These are phyloP conservation scores for Puccinia horiana DNA, from an alignment of 1,284 basidiomycete genomes.

Conservation along the genomic window DNA sequence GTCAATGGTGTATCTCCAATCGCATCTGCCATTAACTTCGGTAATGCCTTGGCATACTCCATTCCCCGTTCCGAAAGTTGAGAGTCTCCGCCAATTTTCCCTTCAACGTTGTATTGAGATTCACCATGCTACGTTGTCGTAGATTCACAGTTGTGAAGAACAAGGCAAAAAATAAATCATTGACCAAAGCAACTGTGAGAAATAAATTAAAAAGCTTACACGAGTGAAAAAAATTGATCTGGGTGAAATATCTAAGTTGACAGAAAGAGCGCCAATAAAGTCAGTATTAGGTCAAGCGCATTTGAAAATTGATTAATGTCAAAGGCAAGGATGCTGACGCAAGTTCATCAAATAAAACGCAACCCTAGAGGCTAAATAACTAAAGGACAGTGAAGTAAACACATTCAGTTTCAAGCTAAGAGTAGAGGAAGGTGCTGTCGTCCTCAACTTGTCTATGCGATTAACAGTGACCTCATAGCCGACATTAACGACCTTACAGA, in stretches of 20 bases:
- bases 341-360: conserved; percentile 96
- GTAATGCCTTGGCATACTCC: conserved; percentile 81
- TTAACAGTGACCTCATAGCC: conserved; percentile 48
- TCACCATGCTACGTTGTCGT: conserved; percentile 80
- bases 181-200: conserved; percentile 4
- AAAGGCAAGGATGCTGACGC: conserved; percentile 26
- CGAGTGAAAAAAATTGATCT: conserved; percentile 94
- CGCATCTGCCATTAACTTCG: conserved; percentile 82
- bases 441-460: conserved; percentile 38
- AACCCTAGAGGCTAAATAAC: conserved; percentile 67
- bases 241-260: conserved; percentile 75
- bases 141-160: background rate
- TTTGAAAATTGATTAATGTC: too few species aligned
- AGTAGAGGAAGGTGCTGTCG: background rate
- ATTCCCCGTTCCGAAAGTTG: conserved; percentile 78
- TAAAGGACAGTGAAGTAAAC: background rate
- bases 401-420: conserved; percentile 52
- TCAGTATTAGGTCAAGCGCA: background rate
- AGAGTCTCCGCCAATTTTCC: conserved; percentile 96
- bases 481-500: conserved; percentile 47
- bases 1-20: conserved; percentile 85
- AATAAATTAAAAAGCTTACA: conserved; percentile 62
- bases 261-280: background rate
- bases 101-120: conserved; percentile 93
- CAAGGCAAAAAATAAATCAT: conserved; percentile 35